Percentiles rank a stretch among this genome's conserved stretches.
phyloP scores from a whole-genome alignment of 208 protist species.

The Trypanosoma brucei region DNA sequence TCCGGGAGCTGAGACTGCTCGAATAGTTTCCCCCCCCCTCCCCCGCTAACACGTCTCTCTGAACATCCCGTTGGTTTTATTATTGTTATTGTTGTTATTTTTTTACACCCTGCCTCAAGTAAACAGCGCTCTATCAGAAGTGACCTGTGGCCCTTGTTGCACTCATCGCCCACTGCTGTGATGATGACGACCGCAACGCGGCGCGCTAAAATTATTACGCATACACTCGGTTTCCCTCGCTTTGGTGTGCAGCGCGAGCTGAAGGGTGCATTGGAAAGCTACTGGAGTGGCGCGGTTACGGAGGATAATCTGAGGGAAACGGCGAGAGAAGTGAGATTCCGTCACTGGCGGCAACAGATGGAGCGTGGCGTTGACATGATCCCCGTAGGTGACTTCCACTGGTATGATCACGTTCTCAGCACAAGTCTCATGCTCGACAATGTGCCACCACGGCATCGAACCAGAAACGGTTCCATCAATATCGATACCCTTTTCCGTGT shows the following conservation, averaged over 20 bases:
- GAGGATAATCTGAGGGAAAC: slow-evolving; percentile 37
- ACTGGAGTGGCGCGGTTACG: slow-evolving; percentile 67
- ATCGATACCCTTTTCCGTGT: slow-evolving; percentile 86
- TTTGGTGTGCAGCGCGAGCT: slow-evolving; percentile 80
- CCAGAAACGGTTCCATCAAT: slow-evolving; percentile 19
- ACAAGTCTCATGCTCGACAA: slow-evolving; percentile 69
- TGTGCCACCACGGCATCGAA: slow-evolving; percentile 57
- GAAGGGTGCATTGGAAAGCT: slow-evolving; percentile 81
- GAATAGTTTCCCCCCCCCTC: too few relatives aligned
- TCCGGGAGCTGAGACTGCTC: too few relatives aligned
- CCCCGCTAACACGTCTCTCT: too few relatives aligned
- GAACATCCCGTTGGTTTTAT: too few relatives aligned
- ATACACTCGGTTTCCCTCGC: slow-evolving; percentile 80
- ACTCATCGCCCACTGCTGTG: too few relatives aligned
- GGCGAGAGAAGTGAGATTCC: slow-evolving; percentile 28
- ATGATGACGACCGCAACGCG: slow-evolving; percentile 4
- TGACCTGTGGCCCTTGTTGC: too few relatives aligned
- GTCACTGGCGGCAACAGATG: slow-evolving; percentile 44
- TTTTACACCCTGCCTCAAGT: too few relatives aligned
- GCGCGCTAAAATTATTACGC: slow-evolving; percentile 21
- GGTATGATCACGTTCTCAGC: slow-evolving; percentile 80
- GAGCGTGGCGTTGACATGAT: slow-evolving; percentile 53
- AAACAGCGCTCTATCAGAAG: too few relatives aligned
- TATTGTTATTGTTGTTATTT: too few relatives aligned
- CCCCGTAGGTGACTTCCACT: slow-evolving; percentile 69